Percentiles rank a stretch among this genome's conserved stretches.
Evolutionary conservation across 2,329 filamentous ascomycete species (phyloP).

Genomic region (Zymoseptoria pseudotritici): DNA sequence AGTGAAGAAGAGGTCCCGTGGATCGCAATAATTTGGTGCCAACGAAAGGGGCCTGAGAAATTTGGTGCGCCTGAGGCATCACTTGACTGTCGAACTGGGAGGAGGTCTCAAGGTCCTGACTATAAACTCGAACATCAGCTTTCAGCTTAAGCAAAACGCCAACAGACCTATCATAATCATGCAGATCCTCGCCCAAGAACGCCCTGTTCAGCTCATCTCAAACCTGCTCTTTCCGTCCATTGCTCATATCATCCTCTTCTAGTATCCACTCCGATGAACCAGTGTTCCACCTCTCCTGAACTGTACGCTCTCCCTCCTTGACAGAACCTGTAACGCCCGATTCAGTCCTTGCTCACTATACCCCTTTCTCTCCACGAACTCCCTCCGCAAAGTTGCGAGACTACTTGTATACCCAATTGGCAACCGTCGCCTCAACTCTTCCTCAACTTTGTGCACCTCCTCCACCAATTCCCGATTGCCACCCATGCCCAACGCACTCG

Average conservation of each 20-base stretch:
- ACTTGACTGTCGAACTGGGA: no score
- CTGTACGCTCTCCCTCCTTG: slow-evolving; percentile 78
- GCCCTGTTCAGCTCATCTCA: no score
- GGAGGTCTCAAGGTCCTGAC: no score
- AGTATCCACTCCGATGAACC: slow-evolving; percentile 60
- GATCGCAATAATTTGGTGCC: no score
- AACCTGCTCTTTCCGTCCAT: no score
- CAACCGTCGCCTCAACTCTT: slow-evolving; percentile 76
- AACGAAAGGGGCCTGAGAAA: no score
- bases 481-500: slow-evolving; percentile 69
- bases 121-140: no score
- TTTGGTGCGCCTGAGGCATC: no score
- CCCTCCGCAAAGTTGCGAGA: slow-evolving; percentile 72
- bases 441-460: slow-evolving; percentile 78
- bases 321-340: slow-evolving; percentile 75
- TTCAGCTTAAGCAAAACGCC: no score
- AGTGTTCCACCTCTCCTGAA: slow-evolving; percentile 69
- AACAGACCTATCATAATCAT: no score
- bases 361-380: slow-evolving; percentile 86
- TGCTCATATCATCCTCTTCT: neutral
- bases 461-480: slow-evolving; percentile 86
- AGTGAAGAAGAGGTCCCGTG: no score
- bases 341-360: slow-evolving; percentile 84
- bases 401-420: slow-evolving; percentile 96
- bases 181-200: no score